Conservation (phyloP, 306 rosid species). For the Mimosa bimucronata region DNA sequence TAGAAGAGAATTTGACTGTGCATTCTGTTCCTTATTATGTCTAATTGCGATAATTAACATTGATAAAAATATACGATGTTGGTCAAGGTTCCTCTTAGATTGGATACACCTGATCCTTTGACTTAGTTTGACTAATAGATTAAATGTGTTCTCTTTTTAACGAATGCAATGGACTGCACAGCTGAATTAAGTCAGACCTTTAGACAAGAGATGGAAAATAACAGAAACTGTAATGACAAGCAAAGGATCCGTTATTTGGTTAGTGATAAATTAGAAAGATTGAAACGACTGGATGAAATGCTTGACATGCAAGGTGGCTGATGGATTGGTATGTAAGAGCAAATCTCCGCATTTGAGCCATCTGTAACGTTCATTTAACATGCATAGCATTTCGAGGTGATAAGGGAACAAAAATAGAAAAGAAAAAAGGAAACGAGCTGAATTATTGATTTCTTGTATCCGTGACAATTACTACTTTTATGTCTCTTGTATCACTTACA, state of each 20-base stretch:
- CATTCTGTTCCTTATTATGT: too few relatives aligned
- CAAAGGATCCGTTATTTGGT: slow-evolving; percentile 70
- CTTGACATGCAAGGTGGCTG: slow-evolving; percentile 83
- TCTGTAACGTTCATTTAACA: neutral
- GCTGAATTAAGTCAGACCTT: slow-evolving; percentile 74
- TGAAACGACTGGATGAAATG: slow-evolving; percentile 83
- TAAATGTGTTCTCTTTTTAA: neutral
- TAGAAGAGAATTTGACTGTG: neutral
- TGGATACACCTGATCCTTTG: too few relatives aligned
- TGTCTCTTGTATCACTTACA: neutral
- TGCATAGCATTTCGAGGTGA: slow-evolving; percentile 5
- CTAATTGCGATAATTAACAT: too few relatives aligned
- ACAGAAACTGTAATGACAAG: slow-evolving; percentile 68
- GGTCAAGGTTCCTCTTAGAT: too few relatives aligned
- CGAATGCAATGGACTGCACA: slow-evolving; percentile 43
- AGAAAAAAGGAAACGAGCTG: neutral
- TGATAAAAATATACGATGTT: too few relatives aligned
- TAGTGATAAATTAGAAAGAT: slow-evolving; percentile 78
- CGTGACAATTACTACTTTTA: neutral
- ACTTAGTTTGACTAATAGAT: too few relatives aligned
- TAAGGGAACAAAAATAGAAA: neutral
- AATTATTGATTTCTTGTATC: neutral
- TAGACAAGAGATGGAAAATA: slow-evolving; percentile 81
- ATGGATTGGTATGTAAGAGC: slow-evolving; percentile 27
- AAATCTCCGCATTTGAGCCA: neutral